A percentile compares a stretch with the other conserved stretches of the same genome.
Conservation (phyloP, 345 rosid genomes). For the Psidium friedrichsthalianum region DNA sequence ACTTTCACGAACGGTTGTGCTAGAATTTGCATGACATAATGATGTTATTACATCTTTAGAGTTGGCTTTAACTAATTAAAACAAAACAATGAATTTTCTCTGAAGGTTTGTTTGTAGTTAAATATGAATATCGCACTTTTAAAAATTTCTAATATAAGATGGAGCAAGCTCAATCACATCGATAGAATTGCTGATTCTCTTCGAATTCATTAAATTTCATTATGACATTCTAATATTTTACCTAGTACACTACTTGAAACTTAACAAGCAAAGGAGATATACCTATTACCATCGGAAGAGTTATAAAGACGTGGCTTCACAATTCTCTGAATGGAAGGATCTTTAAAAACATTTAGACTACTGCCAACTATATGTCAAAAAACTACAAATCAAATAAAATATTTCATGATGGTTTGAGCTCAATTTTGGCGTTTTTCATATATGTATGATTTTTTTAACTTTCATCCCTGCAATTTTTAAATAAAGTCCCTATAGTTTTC, state of each 20-base stretch:
- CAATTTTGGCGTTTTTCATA: too few species aligned
- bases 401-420: background rate
- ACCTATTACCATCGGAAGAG: background rate
- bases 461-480: too few species aligned
- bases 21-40: background rate
- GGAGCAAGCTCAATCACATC: background rate
- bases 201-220: background rate
- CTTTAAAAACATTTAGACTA: background rate
- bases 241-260: background rate
- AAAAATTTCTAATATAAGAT: background rate
- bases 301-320: background rate
- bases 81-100: background rate
- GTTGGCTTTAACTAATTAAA: background rate
- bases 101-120: background rate
- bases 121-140: background rate
- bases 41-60: background rate
- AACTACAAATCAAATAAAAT: background rate
- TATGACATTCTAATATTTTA: too few species aligned
- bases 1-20: background rate
- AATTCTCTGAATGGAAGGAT: background rate
- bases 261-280: background rate
- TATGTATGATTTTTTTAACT: too few species aligned
- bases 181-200: background rate
- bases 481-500: too few species aligned
- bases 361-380: background rate